Percentiles rank a stretch among this genome's conserved stretches.
Evolutionary conservation across 305 asterid species (phyloP).

Genomic region (Caryopteris hybrid): DNA sequence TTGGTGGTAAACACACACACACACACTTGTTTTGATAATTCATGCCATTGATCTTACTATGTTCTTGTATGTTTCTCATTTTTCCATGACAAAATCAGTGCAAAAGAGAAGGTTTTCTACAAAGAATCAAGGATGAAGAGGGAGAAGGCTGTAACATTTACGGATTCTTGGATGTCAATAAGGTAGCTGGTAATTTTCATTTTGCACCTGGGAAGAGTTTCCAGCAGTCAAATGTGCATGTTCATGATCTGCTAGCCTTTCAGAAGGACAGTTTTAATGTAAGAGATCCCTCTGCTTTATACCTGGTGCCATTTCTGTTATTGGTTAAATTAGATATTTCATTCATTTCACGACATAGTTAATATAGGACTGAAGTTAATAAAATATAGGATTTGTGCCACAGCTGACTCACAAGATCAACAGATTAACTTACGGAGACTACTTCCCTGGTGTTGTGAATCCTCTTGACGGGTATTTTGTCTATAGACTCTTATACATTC

Average conservation of each 20-base stretch:
- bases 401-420: slow-evolving; percentile 93
- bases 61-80: not conserved
- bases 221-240: slow-evolving; percentile 82
- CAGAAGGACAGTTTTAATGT: slow-evolving; percentile 97
- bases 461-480: slow-evolving; percentile 88
- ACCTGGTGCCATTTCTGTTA: not conserved
- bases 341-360: slow-evolving; percentile 5
- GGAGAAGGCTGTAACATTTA: slow-evolving; percentile 95
- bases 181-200: slow-evolving; percentile 96
- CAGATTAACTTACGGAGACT: slow-evolving; percentile 79
- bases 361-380: slow-evolving; percentile 13
- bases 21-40: not conserved
- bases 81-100: slow-evolving; percentile 45
- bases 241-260: slow-evolving; percentile 82
- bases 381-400: slow-evolving; percentile 18
- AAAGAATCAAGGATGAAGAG: slow-evolving; percentile 88
- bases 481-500: slow-evolving; percentile 22
- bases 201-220: slow-evolving; percentile 99
- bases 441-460: slow-evolving; percentile 85
- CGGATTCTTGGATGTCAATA: slow-evolving; percentile 94
- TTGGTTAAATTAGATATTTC: not conserved
- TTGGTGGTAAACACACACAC: too few relatives aligned
- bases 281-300: slow-evolving; percentile 30
- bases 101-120: slow-evolving; percentile 96
- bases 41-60: slow-evolving; percentile 4